Evolutionary conservation across 768 basidiomycete genomes (phyloP).

Genomic region (Jaapia argillacea): DNA sequence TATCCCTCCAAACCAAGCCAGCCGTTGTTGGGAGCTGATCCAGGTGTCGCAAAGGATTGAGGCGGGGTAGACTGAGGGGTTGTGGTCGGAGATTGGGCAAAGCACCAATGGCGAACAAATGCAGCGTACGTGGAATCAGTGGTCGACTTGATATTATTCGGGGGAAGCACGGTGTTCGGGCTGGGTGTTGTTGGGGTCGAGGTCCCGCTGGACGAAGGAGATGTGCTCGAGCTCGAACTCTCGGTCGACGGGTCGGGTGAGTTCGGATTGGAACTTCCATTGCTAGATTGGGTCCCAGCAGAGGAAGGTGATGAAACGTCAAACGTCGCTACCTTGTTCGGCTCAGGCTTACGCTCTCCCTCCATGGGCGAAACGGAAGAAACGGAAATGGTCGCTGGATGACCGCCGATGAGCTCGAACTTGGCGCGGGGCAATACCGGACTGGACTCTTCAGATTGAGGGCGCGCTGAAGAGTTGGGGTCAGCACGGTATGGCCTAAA

Average conservation of each 20-base stretch:
- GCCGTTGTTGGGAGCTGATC: background rate
- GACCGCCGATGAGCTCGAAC: background rate
- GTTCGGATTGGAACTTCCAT: background rate
- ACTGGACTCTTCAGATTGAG: too few relatives aligned
- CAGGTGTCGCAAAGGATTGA: background rate
- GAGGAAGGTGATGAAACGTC: background rate
- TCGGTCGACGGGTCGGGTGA: background rate
- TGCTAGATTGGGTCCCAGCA: background rate
- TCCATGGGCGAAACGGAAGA: too few relatives aligned
- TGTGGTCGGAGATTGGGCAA: conserved; percentile 35
- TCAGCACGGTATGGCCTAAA: background rate
- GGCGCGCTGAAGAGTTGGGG: background rate
- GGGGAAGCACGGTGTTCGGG: background rate
- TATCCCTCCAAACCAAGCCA: background rate
- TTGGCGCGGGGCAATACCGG: too few relatives aligned
- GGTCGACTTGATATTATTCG: conserved; percentile 14
- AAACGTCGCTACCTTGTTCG: background rate
- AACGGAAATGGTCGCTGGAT: background rate
- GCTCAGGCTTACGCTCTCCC: too few relatives aligned
- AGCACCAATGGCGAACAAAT: conserved; percentile 61
- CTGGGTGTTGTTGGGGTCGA: conserved; percentile 15
- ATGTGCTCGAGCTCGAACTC: background rate
- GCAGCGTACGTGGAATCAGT: conserved; percentile 41
- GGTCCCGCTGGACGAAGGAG: background rate
- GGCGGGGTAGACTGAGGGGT: background rate